Evolutionary conservation across 208 protist species (phyloP), one percentile per base, ranked within the genome.

Genomic region (Angomonas ambiguus): DNA sequence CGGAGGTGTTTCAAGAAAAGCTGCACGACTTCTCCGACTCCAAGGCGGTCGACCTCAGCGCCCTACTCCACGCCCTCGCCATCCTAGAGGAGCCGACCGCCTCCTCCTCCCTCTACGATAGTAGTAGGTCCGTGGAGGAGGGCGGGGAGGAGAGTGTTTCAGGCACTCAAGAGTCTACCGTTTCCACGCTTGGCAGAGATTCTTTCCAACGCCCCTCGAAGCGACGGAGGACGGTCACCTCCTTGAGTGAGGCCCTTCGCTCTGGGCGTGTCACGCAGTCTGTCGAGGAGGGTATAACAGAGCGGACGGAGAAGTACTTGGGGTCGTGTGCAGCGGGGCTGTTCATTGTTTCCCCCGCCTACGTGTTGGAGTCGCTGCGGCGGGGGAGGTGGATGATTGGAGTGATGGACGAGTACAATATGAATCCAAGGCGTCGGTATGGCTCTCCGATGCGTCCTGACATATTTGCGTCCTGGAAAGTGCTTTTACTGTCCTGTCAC

Each of bases 241-340:
- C 16, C 51, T 16, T 45, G 11, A 45, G 38, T 45, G 38, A 38
- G 33, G 24, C 69, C 6, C 35, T 13, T 10, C 59, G 51, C 62
- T 35, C 13, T 18, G 42, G 61, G 20, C 28, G 51, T 16, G 77
- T 75, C 38, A 84, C 80, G 48, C 84, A 85, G 45, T 76, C 91
- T 10, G 65, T 93, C 22, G 77, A 73, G 25, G 78, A 89, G 33
- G 84, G 87, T 25, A 62, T 85, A 56, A 77, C 80, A 2, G 84
- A 93, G 76, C 77, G 87, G 10, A 93, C 83, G 27, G 84, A 91
- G 67, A 91, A 89, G 68, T 93, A 83, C 41, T 61, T 93, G 27
- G 72, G 84, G 30, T 77, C 77, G 24, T 93, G 87, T 35, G 87
- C 87, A 8, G 83, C 84, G 13, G 69, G 77, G 2, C 71, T 73